Percentiles rank a stretch among this genome's conserved stretches.
Conservation (phyloP, 1,139 yeast genomes). For the Taphrina communis region DNA sequence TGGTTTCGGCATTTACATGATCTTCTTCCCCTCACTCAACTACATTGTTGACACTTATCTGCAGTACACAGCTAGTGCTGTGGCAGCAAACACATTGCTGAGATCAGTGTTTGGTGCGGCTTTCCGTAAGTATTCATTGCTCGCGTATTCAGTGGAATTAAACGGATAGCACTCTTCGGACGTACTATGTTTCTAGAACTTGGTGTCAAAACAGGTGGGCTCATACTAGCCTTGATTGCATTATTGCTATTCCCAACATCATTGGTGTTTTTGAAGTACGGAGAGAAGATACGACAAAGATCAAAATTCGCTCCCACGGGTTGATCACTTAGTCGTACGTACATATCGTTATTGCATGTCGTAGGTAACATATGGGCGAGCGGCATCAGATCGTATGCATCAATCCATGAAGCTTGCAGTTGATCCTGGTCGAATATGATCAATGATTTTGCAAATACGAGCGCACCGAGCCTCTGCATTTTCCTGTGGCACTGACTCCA, state of each 20-base stretch:
- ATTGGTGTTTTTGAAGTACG: conserved; percentile 27
- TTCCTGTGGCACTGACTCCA: neutral
- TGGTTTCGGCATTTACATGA: conserved; percentile 39
- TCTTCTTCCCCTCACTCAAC: conserved; percentile 56
- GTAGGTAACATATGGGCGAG: too few relatives aligned
- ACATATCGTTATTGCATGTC: too few relatives aligned
- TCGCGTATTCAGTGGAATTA: neutral
- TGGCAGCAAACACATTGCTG: conserved; percentile 70
- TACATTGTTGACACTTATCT: conserved; percentile 63
- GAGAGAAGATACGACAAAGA: conserved; percentile 29
- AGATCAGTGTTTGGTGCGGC: conserved; percentile 67
- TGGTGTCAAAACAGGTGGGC: conserved; percentile 20
- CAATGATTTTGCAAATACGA: neutral
- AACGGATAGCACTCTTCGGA: conserved; percentile 28
- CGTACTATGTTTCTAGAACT: conserved; percentile 24
- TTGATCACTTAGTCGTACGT: neutral
- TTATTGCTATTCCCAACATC: conserved; percentile 24
- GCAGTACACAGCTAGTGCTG: conserved; percentile 66
- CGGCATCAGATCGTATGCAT: too few relatives aligned
- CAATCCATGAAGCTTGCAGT: neutral
- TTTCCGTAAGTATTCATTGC: conserved; percentile 54
- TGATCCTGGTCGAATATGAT: neutral
- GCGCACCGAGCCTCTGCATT: neutral
- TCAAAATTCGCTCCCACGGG: conserved; percentile 27
- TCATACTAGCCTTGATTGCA: conserved; percentile 20